Conservation (phyloP, 2,329 filamentous ascomycete genomes). For the Cladosporium oxysporum region DNA sequence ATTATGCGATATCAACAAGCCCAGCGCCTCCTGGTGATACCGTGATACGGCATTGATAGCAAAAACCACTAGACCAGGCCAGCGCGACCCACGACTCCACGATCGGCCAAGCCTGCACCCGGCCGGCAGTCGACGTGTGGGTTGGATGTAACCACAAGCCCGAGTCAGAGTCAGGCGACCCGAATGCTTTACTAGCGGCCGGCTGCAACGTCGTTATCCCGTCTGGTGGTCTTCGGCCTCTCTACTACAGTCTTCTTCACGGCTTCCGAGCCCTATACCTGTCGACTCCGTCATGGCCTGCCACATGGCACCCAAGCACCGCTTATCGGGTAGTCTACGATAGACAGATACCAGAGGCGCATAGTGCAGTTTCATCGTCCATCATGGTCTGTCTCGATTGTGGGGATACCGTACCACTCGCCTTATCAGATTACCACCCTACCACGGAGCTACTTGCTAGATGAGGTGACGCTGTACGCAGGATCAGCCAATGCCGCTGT, state of each 20-base stretch:
- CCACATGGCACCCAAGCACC: slow-evolving; percentile 5
- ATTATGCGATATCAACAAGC: slow-evolving; percentile 10
- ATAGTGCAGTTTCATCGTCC: slow-evolving; percentile 11
- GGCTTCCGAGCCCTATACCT: background rate
- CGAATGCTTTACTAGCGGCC: slow-evolving; percentile 1
- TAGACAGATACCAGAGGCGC: slow-evolving; percentile 2
- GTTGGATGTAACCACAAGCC: slow-evolving; percentile 6
- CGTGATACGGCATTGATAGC: slow-evolving; percentile 12
- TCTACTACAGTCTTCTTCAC: background rate
- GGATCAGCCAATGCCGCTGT: slow-evolving; percentile 8
- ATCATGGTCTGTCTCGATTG: background rate
- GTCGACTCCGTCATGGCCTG: background rate
- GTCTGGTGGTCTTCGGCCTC: background rate
- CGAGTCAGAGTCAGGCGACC: slow-evolving; percentile 10
- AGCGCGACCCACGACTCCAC: background rate
- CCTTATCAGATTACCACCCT: slow-evolving; percentile 9
- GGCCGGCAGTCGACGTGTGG: background rate
- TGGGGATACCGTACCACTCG: slow-evolving; percentile 1
- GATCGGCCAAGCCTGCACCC: slow-evolving; percentile 1
- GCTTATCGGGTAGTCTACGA: background rate
- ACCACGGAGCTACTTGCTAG: slow-evolving; percentile 12
- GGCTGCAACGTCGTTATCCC: slow-evolving; percentile 15
- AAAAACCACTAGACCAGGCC: background rate
- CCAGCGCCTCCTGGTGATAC: slow-evolving; percentile 11
- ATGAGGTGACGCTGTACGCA: slow-evolving; percentile 7